phyloP scores from a whole-genome alignment of 176 grass and related monocot genomes.

The Cenchrus americanus region DNA sequence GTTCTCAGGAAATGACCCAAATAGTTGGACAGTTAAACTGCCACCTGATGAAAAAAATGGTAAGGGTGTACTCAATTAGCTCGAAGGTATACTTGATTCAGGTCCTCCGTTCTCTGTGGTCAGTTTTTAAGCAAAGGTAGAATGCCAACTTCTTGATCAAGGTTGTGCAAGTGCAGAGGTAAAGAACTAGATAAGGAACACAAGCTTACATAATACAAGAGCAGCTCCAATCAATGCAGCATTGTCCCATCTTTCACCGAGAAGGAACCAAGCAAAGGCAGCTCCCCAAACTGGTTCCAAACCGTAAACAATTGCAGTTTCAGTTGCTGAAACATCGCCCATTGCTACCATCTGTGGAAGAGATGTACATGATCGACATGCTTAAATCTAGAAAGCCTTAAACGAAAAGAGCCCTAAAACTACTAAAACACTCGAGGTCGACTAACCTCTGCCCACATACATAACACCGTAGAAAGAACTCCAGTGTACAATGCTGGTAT shows the following conservation, averaged over 20 bases:
- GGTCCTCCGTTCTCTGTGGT: neutral
- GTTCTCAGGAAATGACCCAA: conserved; percentile 61
- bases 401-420: neutral
- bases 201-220: conserved; percentile 81
- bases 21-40: conserved; percentile 81
- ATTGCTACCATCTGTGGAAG: conserved; percentile 77
- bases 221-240: conserved; percentile 82
- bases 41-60: conserved; percentile 57
- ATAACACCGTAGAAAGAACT: conserved; percentile 80
- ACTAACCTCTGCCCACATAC: conserved; percentile 91
- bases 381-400: conserved; percentile 29
- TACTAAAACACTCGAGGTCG: conserved; percentile 5
- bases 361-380: neutral
- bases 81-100: conserved; percentile 9
- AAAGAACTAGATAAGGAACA: neutral
- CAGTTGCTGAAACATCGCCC: conserved; percentile 82
- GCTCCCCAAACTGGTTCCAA: conserved; percentile 92
- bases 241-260: conserved; percentile 92
- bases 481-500: conserved; percentile 90
- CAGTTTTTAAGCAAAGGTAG: neutral
- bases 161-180: neutral
- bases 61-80: conserved; percentile 17
- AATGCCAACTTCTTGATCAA: conserved; percentile 4
- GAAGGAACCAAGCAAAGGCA: conserved; percentile 85
- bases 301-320: conserved; percentile 78